Evolutionary conservation across 2,329 filamentous ascomycete genomes (phyloP), one percentile per base, ranked within the genome.

Genomic region (Scopulariopsis brevicaulis): DNA sequence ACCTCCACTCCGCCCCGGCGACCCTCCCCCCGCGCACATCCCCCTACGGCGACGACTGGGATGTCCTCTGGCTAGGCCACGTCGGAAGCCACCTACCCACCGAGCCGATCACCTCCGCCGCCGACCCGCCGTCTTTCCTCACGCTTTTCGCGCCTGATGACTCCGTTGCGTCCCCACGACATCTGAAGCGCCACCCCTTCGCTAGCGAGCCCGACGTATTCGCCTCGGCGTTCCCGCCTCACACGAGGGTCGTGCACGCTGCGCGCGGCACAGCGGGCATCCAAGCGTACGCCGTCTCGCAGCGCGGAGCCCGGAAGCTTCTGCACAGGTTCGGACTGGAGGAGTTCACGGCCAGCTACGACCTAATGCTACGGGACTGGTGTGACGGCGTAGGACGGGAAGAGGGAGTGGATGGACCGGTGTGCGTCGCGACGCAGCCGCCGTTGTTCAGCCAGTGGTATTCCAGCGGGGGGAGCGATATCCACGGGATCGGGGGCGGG

Each of bases 11-110:
- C 53, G 43, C 53, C 4, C 53, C 53, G 5, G 12, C 53, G 1
- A 55, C 18, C 43, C 40, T 24, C 10, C 51, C n/a, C 2, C 53
- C 57, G 4, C 20, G 7, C 40, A 35, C 22, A 37, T 75, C 74
- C 1, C 75, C 77, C 0, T 77, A 79, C 57, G 76, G 78, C n/a
- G 73, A 75, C 58, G 66, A 73, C 59, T 81, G 78, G 78, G 77
- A 81, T 59, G 60, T 80, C 2, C 70, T 80, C 10, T 80, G 77
- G 77, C 64, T 78, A 1, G 78, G 78, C 25, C 75, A 77, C 62
- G 79, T 77, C 59, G 74, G 74, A 5, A 69, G 69, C 64, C 62
- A 65, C 24, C 68, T 73, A 53, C 24, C 52, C 15, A 43, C 20
- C 18, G 54, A 25, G 18, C 20, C 59, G 54, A 55, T 59, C 35